Percentiles rank a stretch among this genome's conserved stretches.
These are phyloP conservation scores for Lathyrus sativus DNA, from an alignment of 306 rosid genomes.

Conservation along the genomic window DNA sequence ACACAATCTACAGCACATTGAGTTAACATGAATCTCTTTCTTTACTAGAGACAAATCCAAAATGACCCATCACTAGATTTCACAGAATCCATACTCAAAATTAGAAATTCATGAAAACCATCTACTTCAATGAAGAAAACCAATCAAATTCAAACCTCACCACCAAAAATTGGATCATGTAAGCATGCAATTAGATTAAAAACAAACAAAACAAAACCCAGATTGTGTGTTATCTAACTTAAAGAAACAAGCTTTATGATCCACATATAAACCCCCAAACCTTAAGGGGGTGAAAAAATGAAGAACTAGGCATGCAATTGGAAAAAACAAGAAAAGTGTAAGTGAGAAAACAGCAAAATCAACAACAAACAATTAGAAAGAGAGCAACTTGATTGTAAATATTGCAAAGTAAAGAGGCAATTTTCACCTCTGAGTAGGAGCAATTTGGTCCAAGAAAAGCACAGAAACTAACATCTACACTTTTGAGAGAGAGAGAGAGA, in stretches of 20 bases:
- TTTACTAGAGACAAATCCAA: conserved; percentile 38
- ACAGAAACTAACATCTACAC: conserved; percentile 10
- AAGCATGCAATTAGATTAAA: conserved; percentile 27
- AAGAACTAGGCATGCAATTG: conserved; percentile 40
- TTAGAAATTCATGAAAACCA: conserved; percentile 34
- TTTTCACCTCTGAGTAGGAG: conserved; percentile 35
- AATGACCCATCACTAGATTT: conserved; percentile 38
- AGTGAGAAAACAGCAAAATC: conserved; percentile 25
- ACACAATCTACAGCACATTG: conserved; percentile 29
- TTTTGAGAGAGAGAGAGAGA: conserved; percentile 25
- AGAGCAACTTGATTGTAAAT: conserved; percentile 35
- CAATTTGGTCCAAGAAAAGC: conserved; percentile 39
- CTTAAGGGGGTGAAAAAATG: conserved; percentile 19
- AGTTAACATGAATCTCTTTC: conserved; percentile 17
- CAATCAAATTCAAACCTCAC: conserved; percentile 22
- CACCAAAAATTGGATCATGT: conserved; percentile 37
- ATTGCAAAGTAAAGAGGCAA: conserved; percentile 7
- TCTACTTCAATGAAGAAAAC: conserved; percentile 24
- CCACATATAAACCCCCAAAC: conserved; percentile 35
- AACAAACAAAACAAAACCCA: conserved; percentile 19
- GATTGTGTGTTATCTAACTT: conserved; percentile 40
- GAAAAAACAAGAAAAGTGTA: conserved; percentile 41
- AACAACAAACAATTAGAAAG: conserved; percentile 8
- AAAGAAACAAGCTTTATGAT: conserved; percentile 29
- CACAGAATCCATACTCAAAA: conserved; percentile 33